Base-by-base conservation (phyloP, 78 protist species). In the Parvularia atlantis region DNA sequence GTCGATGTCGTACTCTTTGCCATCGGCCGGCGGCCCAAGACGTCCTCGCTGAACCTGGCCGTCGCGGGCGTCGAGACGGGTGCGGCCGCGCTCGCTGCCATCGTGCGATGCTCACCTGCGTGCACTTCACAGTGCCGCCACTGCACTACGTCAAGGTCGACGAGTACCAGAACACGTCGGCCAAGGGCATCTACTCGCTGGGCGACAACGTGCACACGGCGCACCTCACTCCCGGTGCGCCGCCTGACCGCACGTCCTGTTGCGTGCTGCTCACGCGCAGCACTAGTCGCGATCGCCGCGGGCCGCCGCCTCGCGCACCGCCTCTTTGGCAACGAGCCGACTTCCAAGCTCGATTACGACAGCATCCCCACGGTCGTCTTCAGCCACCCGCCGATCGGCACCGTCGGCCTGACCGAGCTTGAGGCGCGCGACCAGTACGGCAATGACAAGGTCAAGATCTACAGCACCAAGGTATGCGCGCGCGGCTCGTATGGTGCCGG, bases 211-310 rank as follows among this genome's bases (percentile, higher is more conserved):
- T 56, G 62, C 87, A 87, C 52, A 66, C 75, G 63, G 26, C 0
- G 31, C 69, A 66, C 65, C 74, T 48, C 59, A 75, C 61, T 7
- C 64, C 67, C 1, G 73, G 58, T 69, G 7, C 20, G 36, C 20
- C 39, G 74, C 63, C 0, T 16, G 37, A 9, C n/a, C n/a, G n/a
- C n/a, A n/a, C n/a, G n/a, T n/a, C n/a, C n/a, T n/a, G n/a, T n/a
- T 4, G 9, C 17, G 62, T 83, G 43, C n/a, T n/a, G n/a, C n/a
- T n/a, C n/a, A n/a, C n/a, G n/a, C n/a, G n/a, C n/a, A n/a, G 79
- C 95, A 19, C 91, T 91, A 5, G 96, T 91, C 11, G 96, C 96
- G 30, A 86, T 91, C n/a, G 89, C 90, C 35, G 92, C 91, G 17
- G 96, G 93, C 43, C 73, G 93, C 22, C 69, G 83, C 30, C 81